These are phyloP conservation scores for Onygenales sp. DNA, from an alignment of 2,329 filamentous ascomycete genomes.

Conservation along the genomic window DNA sequence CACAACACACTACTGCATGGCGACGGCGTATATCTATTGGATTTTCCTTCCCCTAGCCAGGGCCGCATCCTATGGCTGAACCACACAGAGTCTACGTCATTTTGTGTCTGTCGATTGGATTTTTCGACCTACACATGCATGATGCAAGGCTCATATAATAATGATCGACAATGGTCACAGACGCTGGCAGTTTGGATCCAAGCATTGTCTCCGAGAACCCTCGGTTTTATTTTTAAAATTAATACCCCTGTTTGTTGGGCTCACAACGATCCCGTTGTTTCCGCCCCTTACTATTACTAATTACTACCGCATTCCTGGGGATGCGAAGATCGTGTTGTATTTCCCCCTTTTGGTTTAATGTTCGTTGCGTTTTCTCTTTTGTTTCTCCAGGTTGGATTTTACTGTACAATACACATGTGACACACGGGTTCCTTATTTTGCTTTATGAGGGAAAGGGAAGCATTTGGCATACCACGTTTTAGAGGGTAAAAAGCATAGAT, in stretches of 20 bases:
- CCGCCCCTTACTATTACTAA: not conserved
- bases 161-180: not conserved
- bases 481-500: not conserved
- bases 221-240: not conserved
- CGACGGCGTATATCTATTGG: not conserved
- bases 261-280: not conserved
- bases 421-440: not conserved
- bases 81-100: not conserved
- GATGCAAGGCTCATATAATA: not conserved
- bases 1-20: conserved; percentile 1
- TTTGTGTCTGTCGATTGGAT: not conserved
- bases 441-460: not conserved
- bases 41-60: not conserved
- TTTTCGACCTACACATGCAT: not conserved
- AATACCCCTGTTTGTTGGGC: not conserved
- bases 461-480: not conserved
- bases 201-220: not conserved
- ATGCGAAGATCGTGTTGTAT: not conserved
- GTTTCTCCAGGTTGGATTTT: not conserved
- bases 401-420: not conserved
- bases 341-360: not conserved
- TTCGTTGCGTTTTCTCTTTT: not conserved
- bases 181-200: not conserved
- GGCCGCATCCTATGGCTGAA: not conserved
- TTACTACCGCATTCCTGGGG: not conserved